Evolutionary conservation across 495 filamentous ascomycete species (phyloP), one percentile per base, ranked within the genome.

Genomic region (Xylaria flabelliformis): DNA sequence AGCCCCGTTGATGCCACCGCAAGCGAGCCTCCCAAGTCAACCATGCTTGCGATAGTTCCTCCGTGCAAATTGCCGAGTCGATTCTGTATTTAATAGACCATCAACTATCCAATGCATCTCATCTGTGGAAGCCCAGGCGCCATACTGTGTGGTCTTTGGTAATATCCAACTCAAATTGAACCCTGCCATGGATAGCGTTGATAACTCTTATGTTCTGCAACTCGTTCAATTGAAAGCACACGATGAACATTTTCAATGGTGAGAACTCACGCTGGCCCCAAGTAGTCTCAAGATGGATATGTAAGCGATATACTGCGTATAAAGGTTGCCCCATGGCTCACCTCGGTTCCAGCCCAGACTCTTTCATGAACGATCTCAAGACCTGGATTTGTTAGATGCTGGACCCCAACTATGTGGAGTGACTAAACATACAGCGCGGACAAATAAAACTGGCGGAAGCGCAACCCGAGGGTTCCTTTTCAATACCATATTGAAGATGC

Each of bases 31-130:
- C 96, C 96, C 0, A 98, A 87, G 76, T 99, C 96, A 56, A 97
- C 94, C 92, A 98, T 94, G 81, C 92, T 94, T 21, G 96, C 95
- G 76, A 98, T 94, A 21, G 96, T 97, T 48, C 95, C 96, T 56
- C 96, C 96, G 83, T 99, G 96, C 72, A 98, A 86, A 64, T 94
- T 97, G 61, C 90, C 91, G 10, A 98, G 86, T 26, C 96, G 91
- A 77, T 98, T 99, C 94, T 97, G 10, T 55, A 29, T 41, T n/a
- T 4, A 0, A 71, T 2, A 19, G 1, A 29, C 69, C 19, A 65
- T 73, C 34, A 58, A 51, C 64, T 8, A 71, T 63, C 17, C 58
- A 15, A 48, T 6, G 21, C 8, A 19, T 12, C 55, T 48, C n/a
- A 19, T 53, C 51, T 42, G 8, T 6, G 13, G 39, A 19, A 34